Percentiles rank a stretch among this genome's conserved stretches.
Evolutionary conservation across 306 rosid genomes (phyloP).

Genomic region (Rosa persica): DNA sequence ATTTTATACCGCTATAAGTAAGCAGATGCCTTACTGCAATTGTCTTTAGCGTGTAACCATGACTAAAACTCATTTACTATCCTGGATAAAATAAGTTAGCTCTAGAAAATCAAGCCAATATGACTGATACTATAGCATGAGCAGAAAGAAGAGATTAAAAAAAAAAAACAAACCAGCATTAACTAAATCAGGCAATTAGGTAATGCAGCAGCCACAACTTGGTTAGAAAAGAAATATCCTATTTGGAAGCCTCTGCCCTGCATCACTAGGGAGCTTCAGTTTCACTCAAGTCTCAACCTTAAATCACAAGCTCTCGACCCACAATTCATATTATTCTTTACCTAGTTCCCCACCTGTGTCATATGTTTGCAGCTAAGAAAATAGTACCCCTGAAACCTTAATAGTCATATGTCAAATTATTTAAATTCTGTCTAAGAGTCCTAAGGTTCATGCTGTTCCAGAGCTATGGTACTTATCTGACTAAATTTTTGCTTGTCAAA

Average conservation of each 20-base stretch:
- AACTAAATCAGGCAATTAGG: not conserved
- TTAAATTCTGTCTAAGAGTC: not conserved
- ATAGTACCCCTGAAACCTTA: not conserved
- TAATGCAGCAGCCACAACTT: not conserved
- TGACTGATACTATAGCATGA: not conserved
- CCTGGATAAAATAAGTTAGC: not conserved
- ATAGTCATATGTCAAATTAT: not conserved
- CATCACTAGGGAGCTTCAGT: not conserved
- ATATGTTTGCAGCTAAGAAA: not conserved
- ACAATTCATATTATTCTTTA: not conserved
- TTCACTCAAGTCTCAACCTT: constrained; percentile 5
- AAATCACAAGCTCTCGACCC: not conserved
- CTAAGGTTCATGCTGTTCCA: not conserved
- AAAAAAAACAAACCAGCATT: not conserved
- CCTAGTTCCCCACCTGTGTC: not conserved
- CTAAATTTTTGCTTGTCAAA: not conserved
- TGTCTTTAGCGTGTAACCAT: constrained; percentile 17
- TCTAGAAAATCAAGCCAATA: not conserved
- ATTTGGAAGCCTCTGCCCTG: not conserved
- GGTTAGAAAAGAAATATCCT: not conserved
- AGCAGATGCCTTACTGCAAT: constrained; percentile 8
- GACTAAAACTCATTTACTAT: not conserved
- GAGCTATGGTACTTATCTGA: not conserved
- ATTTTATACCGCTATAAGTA: constrained; percentile 65
- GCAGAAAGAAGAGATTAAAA: not conserved